Percentiles rank a stretch among this genome's conserved stretches.
phyloP scores from a whole-genome alignment of 2,329 filamentous ascomycete species.

The Pseudopyrenochaeta lycopersici region DNA sequence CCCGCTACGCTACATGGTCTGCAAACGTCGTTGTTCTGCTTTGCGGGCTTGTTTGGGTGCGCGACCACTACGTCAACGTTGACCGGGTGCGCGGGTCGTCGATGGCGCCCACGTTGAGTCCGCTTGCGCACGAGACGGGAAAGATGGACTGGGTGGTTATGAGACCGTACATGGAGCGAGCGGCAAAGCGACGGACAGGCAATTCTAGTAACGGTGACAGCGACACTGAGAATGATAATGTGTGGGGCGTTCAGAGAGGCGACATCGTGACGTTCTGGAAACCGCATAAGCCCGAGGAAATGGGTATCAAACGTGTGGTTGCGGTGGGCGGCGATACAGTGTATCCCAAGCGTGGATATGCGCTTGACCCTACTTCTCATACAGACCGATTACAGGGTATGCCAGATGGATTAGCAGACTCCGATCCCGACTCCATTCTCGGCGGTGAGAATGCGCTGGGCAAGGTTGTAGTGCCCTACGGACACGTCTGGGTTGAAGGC shows the following conservation, averaged over 20 bases:
- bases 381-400: conserved; percentile 25
- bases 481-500: conserved; percentile 95
- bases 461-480: conserved; percentile 73
- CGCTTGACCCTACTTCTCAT: conserved; percentile 41
- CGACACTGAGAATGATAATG: not conserved
- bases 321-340: conserved; percentile 83
- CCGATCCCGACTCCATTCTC: conserved; percentile 22
- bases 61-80: conserved; percentile 52
- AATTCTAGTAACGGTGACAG: conserved; percentile 11
- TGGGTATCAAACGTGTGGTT: conserved; percentile 83
- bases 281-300: conserved; percentile 73
- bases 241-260: conserved; percentile 47
- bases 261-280: conserved; percentile 57
- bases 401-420: conserved; percentile 39
- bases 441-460: conserved; percentile 29
- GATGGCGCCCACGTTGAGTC: conserved; percentile 58
- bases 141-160: conserved; percentile 51
- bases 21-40: conserved; percentile 22
- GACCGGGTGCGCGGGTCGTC: conserved; percentile 51
- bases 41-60: conserved; percentile 40
- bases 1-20: conserved; percentile 20
- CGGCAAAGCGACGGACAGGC: conserved; percentile 20
- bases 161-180: conserved; percentile 25
- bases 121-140: conserved; percentile 51
- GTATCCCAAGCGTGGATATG: conserved; percentile 57